Percentiles rank a stretch among this genome's conserved stretches.
Evolutionary conservation across 176 grass and related monocot species (phyloP).

Genomic region (Ensete ventricosum): DNA sequence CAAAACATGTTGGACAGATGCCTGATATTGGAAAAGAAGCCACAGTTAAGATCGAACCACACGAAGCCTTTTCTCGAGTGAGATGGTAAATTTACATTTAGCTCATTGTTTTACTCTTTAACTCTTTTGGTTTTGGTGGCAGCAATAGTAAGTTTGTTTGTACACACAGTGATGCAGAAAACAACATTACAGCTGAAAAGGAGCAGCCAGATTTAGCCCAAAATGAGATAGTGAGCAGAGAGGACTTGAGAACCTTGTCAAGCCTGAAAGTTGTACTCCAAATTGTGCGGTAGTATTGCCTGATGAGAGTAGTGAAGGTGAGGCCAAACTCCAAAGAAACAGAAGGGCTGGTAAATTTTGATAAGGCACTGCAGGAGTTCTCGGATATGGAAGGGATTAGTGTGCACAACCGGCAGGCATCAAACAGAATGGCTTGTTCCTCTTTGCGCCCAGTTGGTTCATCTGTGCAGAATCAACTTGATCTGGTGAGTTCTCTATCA

Average conservation of each 20-base stretch:
- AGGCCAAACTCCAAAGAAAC: conserved; percentile 23
- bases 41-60: conserved; percentile 8
- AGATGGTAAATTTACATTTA: not conserved
- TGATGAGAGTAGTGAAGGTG: conserved; percentile 35
- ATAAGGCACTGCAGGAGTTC: conserved; percentile 18
- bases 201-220: not conserved
- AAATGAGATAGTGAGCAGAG: not conserved
- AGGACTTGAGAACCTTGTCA: conserved; percentile 26
- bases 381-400: conserved; percentile 18
- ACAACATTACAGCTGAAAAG: not conserved
- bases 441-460: conserved; percentile 8
- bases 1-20: conserved; percentile 17
- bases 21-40: conserved; percentile 9
- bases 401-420: conserved; percentile 20
- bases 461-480: conserved; percentile 22
- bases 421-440: conserved; percentile 12
- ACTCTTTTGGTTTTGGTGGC: conserved; percentile 7
- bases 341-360: conserved; percentile 29
- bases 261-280: conserved; percentile 37
- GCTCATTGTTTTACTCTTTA: not conserved
- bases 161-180: not conserved
- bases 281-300: conserved; percentile 23
- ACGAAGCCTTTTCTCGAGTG: not conserved
- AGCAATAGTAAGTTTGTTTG: too few species aligned
- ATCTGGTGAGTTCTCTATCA: conserved; percentile 31